These are phyloP conservation scores for Trichoderma sp. DNA, from an alignment of 2,329 filamentous ascomycete genomes.

Conservation along the genomic window DNA sequence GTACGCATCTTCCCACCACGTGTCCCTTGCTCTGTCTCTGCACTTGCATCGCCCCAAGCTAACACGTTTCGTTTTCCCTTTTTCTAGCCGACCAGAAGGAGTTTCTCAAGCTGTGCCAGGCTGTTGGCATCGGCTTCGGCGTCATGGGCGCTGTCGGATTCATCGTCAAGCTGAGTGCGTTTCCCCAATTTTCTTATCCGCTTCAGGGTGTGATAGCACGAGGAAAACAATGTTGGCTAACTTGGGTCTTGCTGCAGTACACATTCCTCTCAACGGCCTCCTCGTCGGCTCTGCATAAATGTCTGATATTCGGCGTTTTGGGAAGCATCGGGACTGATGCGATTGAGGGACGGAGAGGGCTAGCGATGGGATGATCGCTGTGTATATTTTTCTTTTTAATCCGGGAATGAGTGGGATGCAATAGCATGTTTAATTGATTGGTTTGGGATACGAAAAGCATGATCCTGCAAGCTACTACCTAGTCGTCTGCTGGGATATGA, in stretches of 20 bases:
- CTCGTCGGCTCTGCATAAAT: slow-evolving; percentile 64
- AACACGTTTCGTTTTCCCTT: background rate
- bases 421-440: slow-evolving; percentile 18
- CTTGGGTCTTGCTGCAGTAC: slow-evolving; percentile 46
- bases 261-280: slow-evolving; percentile 69
- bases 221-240: background rate
- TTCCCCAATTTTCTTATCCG: background rate
- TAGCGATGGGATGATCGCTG: background rate
- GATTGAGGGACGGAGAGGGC: background rate
- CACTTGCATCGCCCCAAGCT: background rate
- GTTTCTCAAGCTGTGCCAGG: slow-evolving; percentile 50
- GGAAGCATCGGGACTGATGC: background rate
- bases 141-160: slow-evolving; percentile 71
- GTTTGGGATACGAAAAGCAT: slow-evolving; percentile 2
- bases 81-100: slow-evolving; percentile 42
- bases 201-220: background rate
- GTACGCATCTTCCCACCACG: slow-evolving; percentile 38
- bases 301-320: slow-evolving; percentile 15
- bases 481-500: background rate
- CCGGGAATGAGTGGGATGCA: slow-evolving; percentile 13
- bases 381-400: slow-evolving; percentile 1
- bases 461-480: no score
- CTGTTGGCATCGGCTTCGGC: slow-evolving; percentile 67
- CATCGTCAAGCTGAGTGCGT: slow-evolving; percentile 66
- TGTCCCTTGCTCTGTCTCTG: background rate